Conservation (phyloP, 2,329 filamentous ascomycete species). For the Dothidotthia symphoricarpi region DNA sequence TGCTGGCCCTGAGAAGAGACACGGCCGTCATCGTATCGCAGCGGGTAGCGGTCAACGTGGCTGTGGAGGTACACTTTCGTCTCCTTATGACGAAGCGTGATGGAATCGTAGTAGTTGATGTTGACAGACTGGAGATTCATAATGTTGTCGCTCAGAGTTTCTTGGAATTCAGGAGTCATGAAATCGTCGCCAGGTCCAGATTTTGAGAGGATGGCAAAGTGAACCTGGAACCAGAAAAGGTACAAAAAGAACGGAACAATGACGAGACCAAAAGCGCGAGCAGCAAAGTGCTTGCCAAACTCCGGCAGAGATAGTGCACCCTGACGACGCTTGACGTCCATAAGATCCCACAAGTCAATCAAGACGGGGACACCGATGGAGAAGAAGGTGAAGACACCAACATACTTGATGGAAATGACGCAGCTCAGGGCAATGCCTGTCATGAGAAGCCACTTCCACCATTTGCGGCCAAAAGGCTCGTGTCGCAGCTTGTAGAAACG, state of each 20-base stretch:
- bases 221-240: constrained; percentile 99
- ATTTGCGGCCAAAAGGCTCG: constrained; percentile 85
- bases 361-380: constrained; percentile 91
- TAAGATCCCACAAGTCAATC: constrained; percentile 92
- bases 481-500: constrained; percentile 97
- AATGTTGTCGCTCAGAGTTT: constrained; percentile 89
- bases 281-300: constrained; percentile 86
- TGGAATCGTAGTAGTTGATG: constrained; percentile 85
- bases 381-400: constrained; percentile 93
- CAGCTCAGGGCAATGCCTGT: constrained; percentile 94
- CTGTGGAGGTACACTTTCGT: constrained; percentile 96
- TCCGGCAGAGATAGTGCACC: constrained; percentile 76
- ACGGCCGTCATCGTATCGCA: constrained; percentile 94
- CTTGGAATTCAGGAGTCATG: constrained; percentile 98
- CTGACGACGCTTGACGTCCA: constrained; percentile 81
- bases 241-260: constrained; percentile 95
- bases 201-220: constrained; percentile 82
- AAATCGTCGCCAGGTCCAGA: constrained; percentile 97
- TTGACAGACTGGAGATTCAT: constrained; percentile 85
- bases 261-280: constrained; percentile 82
- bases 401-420: constrained; percentile 98
- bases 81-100: constrained; percentile 92
- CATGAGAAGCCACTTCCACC: constrained; percentile 99
- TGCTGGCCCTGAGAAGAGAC: constrained; percentile 97
- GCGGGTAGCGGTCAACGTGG: constrained; percentile 81